Conservation (phyloP, 2,329 filamentous ascomycete genomes). For the Fusarium succisae region DNA sequence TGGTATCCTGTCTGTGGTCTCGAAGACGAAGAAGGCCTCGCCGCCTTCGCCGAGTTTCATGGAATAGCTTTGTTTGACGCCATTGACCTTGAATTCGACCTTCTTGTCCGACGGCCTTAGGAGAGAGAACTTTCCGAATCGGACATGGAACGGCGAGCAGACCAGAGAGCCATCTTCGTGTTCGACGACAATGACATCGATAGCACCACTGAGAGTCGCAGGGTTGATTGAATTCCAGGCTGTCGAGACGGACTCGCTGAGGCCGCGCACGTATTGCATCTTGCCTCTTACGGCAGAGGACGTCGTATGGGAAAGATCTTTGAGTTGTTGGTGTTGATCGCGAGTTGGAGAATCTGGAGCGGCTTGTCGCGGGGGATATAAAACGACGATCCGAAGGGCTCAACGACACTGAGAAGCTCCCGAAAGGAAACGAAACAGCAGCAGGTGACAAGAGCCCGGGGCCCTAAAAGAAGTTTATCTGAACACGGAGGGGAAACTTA, state of each 20-base stretch:
- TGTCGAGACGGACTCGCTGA: constrained; percentile 95
- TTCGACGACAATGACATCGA: constrained; percentile 98
- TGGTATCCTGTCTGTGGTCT: constrained; percentile 92
- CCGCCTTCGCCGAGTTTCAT: constrained; percentile 99
- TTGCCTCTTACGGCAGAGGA: constrained; percentile 31
- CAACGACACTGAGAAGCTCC: constrained; percentile 3
- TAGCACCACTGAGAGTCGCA: constrained; percentile 94
- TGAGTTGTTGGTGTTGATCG: neutral
- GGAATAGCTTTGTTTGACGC: constrained; percentile 87
- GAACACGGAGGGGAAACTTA: neutral
- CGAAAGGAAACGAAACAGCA: constrained; percentile 5
- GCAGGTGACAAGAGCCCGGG: neutral
- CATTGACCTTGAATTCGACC: constrained; percentile 97
- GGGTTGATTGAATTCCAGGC: constrained; percentile 99
- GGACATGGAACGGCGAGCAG: constrained; percentile 97
- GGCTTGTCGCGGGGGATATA: constrained; percentile 26
- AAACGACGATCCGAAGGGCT: constrained; percentile 24
- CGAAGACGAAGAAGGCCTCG: constrained; percentile 98
- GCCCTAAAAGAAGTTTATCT: constrained; percentile 24
- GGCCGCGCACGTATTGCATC: constrained; percentile 98
- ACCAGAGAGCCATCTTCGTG: constrained; percentile 89
- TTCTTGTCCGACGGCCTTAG: constrained; percentile 97
- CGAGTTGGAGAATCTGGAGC: constrained; percentile 8
- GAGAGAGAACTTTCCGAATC: constrained; percentile 98
- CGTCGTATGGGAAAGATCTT: neutral